Conservation (phyloP, 495 filamentous ascomycete species). For the Xeromyces bisporus region DNA sequence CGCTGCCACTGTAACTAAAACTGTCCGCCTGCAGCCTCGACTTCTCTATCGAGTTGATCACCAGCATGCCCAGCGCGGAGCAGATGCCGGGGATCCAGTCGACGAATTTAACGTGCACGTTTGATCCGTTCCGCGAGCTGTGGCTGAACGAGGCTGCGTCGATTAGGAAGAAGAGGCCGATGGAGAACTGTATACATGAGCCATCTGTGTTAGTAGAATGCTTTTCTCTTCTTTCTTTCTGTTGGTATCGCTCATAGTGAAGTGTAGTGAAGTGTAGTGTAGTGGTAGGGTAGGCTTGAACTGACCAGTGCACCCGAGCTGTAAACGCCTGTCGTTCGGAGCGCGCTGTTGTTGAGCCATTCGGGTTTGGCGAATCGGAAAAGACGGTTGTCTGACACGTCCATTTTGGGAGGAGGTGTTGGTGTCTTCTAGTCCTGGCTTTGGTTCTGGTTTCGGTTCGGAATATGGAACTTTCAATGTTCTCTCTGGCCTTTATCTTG, state of each 20-base stretch:
- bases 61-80: constrained; percentile 83
- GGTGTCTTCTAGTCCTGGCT: too few relatives aligned
- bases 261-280: too few relatives aligned
- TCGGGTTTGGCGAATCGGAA: constrained; percentile 66
- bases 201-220: neutral
- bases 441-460: too few relatives aligned
- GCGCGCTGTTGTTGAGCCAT: constrained; percentile 78
- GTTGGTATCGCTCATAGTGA: neutral
- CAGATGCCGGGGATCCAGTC: constrained; percentile 99
- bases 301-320: constrained; percentile 69
- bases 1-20: constrained; percentile 69
- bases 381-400: constrained; percentile 43
- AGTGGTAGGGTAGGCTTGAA: too few relatives aligned
- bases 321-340: constrained; percentile 74
- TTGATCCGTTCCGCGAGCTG: constrained; percentile 56
- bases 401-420: constrained; percentile 11
- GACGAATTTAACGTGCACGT: constrained; percentile 84
- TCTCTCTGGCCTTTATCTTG: too few relatives aligned
- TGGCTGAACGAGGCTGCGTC: constrained; percentile 80
- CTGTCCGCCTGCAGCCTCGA: constrained; percentile 66
- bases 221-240: neutral
- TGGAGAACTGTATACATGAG: constrained; percentile 54
- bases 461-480: too few relatives aligned
- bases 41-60: constrained; percentile 98
- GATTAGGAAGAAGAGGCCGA: constrained; percentile 92